phyloP scores from a whole-genome alignment of 441 rosid genomes.

The Euphorbia celastroides region DNA sequence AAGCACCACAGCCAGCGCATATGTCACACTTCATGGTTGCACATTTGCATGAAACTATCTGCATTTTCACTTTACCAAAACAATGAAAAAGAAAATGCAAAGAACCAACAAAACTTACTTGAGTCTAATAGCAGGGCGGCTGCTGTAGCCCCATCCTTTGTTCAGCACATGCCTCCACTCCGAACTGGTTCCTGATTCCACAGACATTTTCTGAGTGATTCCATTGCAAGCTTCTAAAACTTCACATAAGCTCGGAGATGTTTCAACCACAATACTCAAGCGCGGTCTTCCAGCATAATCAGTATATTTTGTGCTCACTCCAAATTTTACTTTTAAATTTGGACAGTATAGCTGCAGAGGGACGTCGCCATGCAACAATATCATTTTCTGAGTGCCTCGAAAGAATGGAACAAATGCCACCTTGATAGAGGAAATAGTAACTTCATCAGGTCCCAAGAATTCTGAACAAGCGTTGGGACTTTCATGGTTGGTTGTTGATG shows the following conservation, averaged over 20 bases:
- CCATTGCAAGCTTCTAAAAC: constrained; percentile 61
- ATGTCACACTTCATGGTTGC: neutral
- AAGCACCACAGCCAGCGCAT: neutral
- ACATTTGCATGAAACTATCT: neutral
- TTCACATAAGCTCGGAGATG: constrained; percentile 36
- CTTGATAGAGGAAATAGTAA: constrained; percentile 42
- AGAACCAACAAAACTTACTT: constrained; percentile 44
- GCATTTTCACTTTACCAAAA: neutral
- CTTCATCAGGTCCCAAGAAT: constrained; percentile 50
- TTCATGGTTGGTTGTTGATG: constrained; percentile 28
- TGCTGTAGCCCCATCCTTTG: constrained; percentile 26
- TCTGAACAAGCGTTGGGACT: constrained; percentile 30
- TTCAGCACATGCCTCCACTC: constrained; percentile 54
- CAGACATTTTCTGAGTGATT: constrained; percentile 30
- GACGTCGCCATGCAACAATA: constrained; percentile 37
- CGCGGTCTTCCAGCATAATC: constrained; percentile 61
- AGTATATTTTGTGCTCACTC: constrained; percentile 38
- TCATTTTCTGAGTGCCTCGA: constrained; percentile 38
- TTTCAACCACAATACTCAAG: constrained; percentile 62
- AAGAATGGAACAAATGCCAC: constrained; percentile 38
- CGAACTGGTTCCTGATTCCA: constrained; percentile 53
- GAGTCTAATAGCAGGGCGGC: constrained; percentile 49
- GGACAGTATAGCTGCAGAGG: constrained; percentile 55
- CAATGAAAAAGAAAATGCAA: neutral
- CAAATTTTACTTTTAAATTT: constrained; percentile 53